phyloP scores from a whole-genome alignment of 2,329 filamentous ascomycete genomes.

The Teratosphaeria zuluensis region DNA sequence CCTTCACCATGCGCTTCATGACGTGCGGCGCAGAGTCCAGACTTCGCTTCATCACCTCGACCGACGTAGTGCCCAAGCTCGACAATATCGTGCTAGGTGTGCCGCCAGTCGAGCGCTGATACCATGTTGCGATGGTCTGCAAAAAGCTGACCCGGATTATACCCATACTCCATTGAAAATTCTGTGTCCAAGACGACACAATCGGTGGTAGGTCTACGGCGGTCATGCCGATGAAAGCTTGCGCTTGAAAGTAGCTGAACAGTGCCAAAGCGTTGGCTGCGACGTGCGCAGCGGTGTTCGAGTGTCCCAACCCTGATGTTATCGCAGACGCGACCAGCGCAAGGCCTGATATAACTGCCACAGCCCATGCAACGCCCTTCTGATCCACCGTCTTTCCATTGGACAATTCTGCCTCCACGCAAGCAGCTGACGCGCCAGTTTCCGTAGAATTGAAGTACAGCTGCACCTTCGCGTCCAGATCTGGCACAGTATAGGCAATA shows the following conservation, averaged over 20 bases:
- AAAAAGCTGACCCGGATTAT: conserved; percentile 83
- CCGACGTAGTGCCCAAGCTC: conserved; percentile 62
- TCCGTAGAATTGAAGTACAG: conserved; percentile 68
- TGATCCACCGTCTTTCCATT: conserved; percentile 91
- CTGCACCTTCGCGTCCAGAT: conserved; percentile 76
- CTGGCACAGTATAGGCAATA: conserved; percentile 81
- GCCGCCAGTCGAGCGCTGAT: conserved; percentile 85
- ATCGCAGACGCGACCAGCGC: conserved; percentile 78
- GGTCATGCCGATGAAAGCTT: conserved; percentile 82
- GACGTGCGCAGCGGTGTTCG: conserved; percentile 88
- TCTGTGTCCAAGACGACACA: conserved; percentile 87
- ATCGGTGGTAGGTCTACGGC: conserved; percentile 75
- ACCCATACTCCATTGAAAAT: conserved; percentile 98
- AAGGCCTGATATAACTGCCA: conserved; percentile 76
- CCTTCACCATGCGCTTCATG: conserved; percentile 44
- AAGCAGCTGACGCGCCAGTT: conserved; percentile 60
- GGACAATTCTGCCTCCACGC: conserved; percentile 76
- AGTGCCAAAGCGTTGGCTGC: conserved; percentile 90
- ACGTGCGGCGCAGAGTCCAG: conserved; percentile 36
- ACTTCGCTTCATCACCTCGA: conserved; percentile 69
- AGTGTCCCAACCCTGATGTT: conserved; percentile 81
- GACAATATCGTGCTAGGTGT: conserved; percentile 71
- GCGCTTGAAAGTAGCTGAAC: conserved; percentile 88
- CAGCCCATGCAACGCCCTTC: conserved; percentile 78
- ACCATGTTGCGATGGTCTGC: conserved; percentile 87